Conservation (phyloP, 1,139 yeast genomes). For the Hanseniaspora sp. region DNA sequence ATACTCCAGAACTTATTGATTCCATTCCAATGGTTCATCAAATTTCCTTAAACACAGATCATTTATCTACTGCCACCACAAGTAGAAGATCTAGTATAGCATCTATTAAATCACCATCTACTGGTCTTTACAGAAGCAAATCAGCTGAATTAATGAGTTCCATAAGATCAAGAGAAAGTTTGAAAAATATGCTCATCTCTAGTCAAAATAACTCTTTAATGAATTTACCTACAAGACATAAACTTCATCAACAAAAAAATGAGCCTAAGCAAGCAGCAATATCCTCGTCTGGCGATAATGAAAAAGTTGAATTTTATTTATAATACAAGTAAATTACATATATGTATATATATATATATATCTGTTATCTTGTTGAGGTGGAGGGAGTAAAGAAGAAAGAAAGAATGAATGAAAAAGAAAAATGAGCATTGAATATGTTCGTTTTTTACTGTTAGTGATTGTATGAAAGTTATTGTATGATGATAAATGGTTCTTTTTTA, state of each 20-base stretch:
- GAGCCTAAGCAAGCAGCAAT: not conserved
- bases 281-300: not conserved
- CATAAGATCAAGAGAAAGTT: slow-evolving; percentile 1
- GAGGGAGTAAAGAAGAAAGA: not conserved
- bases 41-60: not conserved
- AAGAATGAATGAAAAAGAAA: not conserved
- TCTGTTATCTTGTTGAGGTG: no score
- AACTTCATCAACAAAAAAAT: not conserved
- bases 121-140: slow-evolving; percentile 10
- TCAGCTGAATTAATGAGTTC: slow-evolving; percentile 6
- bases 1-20: slow-evolving; percentile 16
- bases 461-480: no score
- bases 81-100: slow-evolving; percentile 4
- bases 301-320: slow-evolving; percentile 11
- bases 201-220: not conserved
- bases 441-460: no score
- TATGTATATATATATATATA: not conserved
- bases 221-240: not conserved
- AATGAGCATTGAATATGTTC: no score
- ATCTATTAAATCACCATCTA: not conserved
- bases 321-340: not conserved
- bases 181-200: not conserved
- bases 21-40: slow-evolving; percentile 17
- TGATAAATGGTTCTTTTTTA: not conserved
- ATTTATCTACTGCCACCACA: not conserved